Evolutionary conservation across 768 basidiomycete species (phyloP).

Genomic region (Trametes elegans): DNA sequence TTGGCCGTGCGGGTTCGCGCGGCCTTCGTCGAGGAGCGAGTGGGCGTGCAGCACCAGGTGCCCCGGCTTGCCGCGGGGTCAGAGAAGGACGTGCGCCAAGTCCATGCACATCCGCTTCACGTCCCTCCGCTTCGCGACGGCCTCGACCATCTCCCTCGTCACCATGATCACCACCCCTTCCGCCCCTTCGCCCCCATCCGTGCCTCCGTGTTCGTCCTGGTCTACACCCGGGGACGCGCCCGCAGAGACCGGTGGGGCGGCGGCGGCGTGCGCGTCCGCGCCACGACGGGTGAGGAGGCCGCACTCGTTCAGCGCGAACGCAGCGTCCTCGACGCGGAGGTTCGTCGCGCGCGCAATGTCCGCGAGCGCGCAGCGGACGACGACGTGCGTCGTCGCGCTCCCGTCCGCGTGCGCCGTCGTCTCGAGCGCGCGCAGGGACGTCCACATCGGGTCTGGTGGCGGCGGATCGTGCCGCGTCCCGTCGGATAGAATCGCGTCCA

Average conservation of each 20-base stretch:
- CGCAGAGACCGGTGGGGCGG: background rate
- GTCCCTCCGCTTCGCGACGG: conserved; percentile 60
- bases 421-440: conserved; percentile 53
- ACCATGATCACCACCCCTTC: conserved; percentile 55
- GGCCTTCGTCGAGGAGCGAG: too few species aligned
- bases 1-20: background rate
- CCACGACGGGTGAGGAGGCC: conserved; percentile 62
- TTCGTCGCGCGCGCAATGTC: conserved; percentile 80
- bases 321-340: conserved; percentile 80
- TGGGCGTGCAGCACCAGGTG: too few species aligned
- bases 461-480: background rate
- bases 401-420: conserved; percentile 62
- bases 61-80: too few species aligned
- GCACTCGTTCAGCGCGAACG: conserved; percentile 86
- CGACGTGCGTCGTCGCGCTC: conserved; percentile 66
- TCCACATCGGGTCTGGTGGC: conserved; percentile 57
- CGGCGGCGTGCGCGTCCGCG: conserved; percentile 25
- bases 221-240: conserved; percentile 6
- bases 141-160: conserved; percentile 64
- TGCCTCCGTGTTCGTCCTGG: conserved; percentile 27
- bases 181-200: conserved; percentile 29
- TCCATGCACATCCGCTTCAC: conserved; percentile 73
- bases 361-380: conserved; percentile 66
- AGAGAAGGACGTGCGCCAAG: conserved; percentile 53
- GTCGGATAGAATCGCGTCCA: too few species aligned